phyloP scores from a whole-genome alignment of 2,329 filamentous ascomycete species.

The Fusarium virguliforme region DNA sequence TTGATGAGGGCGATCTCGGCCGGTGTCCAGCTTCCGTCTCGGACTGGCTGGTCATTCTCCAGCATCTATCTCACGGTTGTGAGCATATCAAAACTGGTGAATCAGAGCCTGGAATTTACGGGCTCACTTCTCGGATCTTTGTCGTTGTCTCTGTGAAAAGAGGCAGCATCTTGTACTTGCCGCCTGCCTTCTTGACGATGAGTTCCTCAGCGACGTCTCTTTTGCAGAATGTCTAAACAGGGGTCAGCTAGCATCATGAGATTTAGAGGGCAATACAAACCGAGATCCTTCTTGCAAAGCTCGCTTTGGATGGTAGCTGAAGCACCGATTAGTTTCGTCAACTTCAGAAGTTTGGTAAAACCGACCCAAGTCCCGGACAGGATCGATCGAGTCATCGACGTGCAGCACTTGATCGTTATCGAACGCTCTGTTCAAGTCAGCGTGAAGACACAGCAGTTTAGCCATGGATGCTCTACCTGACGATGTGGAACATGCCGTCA shows the following conservation, averaged over 20 bases:
- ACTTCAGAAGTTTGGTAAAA: constrained; percentile 18
- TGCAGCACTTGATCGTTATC: constrained; percentile 64
- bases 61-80: constrained; percentile 52
- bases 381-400: constrained; percentile 64
- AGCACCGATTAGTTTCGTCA: constrained; percentile 14
- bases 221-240: constrained; percentile 57
- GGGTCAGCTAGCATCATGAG: not conserved
- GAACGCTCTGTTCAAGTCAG: constrained; percentile 56
- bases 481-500: constrained; percentile 64
- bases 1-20: constrained; percentile 64
- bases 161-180: constrained; percentile 64
- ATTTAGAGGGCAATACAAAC: constrained; percentile 10
- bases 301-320: constrained; percentile 50
- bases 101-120: not conserved
- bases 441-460: not conserved
- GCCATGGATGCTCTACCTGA: constrained; percentile 51
- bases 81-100: constrained; percentile 19
- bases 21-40: constrained; percentile 61
- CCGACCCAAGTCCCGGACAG: constrained; percentile 61
- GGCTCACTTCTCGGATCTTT: constrained; percentile 57
- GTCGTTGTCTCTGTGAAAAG: constrained; percentile 62
- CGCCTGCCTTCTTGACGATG: constrained; percentile 61
- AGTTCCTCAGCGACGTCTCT: constrained; percentile 58
- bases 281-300: constrained; percentile 59
- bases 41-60: constrained; percentile 60